Conservation (phyloP, 2,329 filamentous ascomycete species). For the Penicillium sp. region DNA sequence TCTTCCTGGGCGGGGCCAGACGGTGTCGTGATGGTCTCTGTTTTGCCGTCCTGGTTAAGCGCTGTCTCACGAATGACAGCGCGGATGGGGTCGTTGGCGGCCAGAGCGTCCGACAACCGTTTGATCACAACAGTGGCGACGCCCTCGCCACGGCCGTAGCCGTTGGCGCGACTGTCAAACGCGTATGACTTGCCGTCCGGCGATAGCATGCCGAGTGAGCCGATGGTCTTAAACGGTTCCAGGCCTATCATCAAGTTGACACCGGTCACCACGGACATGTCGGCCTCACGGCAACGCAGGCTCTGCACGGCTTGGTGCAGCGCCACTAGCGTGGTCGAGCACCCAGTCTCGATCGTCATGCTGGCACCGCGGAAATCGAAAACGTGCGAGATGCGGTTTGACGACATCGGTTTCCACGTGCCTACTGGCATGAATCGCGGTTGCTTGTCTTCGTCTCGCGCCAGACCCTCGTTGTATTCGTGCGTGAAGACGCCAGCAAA, state of each 20-base stretch:
- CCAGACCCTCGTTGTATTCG: background rate
- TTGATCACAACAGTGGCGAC: slow-evolving; percentile 50
- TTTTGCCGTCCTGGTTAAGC: slow-evolving; percentile 37
- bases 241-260: slow-evolving; percentile 34
- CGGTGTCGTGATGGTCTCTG: slow-evolving; percentile 21
- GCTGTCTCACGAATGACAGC: slow-evolving; percentile 39
- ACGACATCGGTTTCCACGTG: slow-evolving; percentile 25
- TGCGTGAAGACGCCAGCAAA: background rate
- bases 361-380: slow-evolving; percentile 47
- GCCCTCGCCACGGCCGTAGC: slow-evolving; percentile 54
- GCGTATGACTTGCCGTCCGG: slow-evolving; percentile 22
- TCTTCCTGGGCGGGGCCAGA: slow-evolving; percentile 24
- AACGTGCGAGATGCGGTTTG: slow-evolving; percentile 39
- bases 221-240: slow-evolving; percentile 1
- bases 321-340: slow-evolving; percentile 41
- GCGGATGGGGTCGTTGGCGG: slow-evolving; percentile 46
- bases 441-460: background rate
- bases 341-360: slow-evolving; percentile 44
- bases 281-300: slow-evolving; percentile 23
- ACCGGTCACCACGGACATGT: slow-evolving; percentile 35
- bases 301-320: slow-evolving; percentile 26
- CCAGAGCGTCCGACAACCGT: slow-evolving; percentile 45
- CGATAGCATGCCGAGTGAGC: background rate
- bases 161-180: slow-evolving; percentile 49
- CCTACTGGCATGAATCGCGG: slow-evolving; percentile 33